Evolutionary conservation across 805 yeast genomes (phyloP).

Genomic region (Candida coquimbonensis): DNA sequence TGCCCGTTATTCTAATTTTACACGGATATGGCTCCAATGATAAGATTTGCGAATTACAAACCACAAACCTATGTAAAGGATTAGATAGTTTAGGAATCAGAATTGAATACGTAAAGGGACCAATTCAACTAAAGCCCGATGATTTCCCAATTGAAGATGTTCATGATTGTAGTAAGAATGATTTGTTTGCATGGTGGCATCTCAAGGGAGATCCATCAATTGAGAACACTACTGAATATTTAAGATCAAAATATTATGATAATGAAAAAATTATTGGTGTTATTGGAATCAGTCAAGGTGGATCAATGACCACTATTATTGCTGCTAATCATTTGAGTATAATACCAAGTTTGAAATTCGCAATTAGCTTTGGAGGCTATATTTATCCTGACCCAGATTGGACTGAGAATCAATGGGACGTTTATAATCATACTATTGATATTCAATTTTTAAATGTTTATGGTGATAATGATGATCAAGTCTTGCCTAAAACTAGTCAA

Average conservation of each 20-base stretch:
- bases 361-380: slow-evolving; percentile 4
- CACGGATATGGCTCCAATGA: slow-evolving; percentile 6
- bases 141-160: slow-evolving; percentile 4
- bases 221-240: not conserved
- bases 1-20: slow-evolving; percentile 2
- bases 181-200: slow-evolving; percentile 6
- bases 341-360: slow-evolving; percentile 4
- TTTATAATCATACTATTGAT: not conserved
- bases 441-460: slow-evolving; percentile 7
- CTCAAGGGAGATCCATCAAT: not conserved
- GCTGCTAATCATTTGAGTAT: slow-evolving; percentile 2
- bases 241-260: not conserved
- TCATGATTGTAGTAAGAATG: not conserved
- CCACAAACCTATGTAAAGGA: not conserved
- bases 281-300: slow-evolving; percentile 8
- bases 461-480: slow-evolving; percentile 8
- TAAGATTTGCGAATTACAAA: not conserved
- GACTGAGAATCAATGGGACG: not conserved
- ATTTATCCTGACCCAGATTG: slow-evolving; percentile 2
- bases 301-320: not conserved
- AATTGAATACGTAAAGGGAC: slow-evolving; percentile 2
- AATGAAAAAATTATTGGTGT: slow-evolving; percentile 3
- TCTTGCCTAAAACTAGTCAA: slow-evolving; percentile 4
- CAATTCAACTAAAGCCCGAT: not conserved
- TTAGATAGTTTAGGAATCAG: slow-evolving; percentile 2